Conservation (phyloP, 345 rosid genomes). For the Salix caprea region DNA sequence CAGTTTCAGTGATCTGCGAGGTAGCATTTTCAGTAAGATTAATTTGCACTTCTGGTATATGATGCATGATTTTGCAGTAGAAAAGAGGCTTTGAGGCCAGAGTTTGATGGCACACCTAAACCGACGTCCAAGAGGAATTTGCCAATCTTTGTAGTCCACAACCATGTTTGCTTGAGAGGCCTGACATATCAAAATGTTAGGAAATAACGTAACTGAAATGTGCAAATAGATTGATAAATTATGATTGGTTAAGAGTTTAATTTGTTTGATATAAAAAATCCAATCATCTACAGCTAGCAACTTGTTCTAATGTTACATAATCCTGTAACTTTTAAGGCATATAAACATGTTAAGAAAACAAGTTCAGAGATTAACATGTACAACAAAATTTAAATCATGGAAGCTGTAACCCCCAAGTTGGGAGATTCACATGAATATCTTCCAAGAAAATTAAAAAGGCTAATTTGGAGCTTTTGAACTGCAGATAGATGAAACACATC, state of each 20-base stretch:
- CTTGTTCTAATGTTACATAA: background rate
- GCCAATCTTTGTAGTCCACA: slow-evolving; percentile 96
- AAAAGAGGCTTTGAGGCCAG: slow-evolving; percentile 4
- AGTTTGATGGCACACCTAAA: slow-evolving; percentile 54
- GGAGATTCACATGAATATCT: background rate
- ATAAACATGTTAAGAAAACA: background rate
- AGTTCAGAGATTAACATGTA: background rate
- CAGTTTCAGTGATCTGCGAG: slow-evolving; percentile 67
- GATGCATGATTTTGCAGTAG: background rate
- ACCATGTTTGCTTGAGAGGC: slow-evolving; percentile 79
- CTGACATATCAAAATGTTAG: slow-evolving; percentile 29
- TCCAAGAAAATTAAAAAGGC: background rate
- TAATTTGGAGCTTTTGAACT: background rate
- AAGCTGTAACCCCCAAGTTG: background rate
- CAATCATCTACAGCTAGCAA: background rate
- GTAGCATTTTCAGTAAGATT: slow-evolving; percentile 5
- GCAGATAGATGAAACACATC: background rate
- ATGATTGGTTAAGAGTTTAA: too few species aligned
- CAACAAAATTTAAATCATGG: too few species aligned
- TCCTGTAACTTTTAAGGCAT: background rate
- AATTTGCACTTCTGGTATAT: background rate
- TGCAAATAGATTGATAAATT: background rate
- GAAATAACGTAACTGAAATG: background rate
- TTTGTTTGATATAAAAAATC: background rate
- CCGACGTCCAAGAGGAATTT: slow-evolving; percentile 91